Evolutionary conservation across 139 green algal species (phyloP).

Genomic region (Volvox reticuliferus): DNA sequence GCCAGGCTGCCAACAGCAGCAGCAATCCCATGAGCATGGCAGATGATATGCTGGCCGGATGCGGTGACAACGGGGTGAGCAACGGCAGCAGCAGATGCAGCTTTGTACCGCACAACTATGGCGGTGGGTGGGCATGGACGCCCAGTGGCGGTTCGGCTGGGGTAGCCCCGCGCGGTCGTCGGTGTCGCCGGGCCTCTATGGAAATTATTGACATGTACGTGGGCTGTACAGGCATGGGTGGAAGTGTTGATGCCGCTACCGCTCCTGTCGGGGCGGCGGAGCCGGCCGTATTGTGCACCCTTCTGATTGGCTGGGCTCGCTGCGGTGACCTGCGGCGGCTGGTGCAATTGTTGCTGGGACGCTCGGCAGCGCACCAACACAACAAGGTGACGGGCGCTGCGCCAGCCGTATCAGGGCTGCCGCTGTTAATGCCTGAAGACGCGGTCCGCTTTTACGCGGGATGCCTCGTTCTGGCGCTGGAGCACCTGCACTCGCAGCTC

Average conservation of each 20-base stretch:
- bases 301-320: constrained; percentile 41
- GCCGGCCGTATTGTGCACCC: background rate
- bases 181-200: background rate
- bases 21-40: background rate
- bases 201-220: constrained; percentile 41
- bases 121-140: background rate
- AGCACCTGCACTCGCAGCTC: constrained; percentile 39
- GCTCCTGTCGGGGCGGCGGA: background rate
- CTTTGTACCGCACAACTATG: background rate
- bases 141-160: background rate
- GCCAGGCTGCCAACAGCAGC: background rate
- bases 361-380: background rate
- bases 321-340: constrained; percentile 45
- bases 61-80: background rate
- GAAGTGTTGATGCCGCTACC: background rate
- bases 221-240: background rate
- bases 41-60: background rate
- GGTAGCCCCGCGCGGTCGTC: background rate
- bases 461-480: constrained; percentile 43
- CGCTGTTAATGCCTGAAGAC: constrained; percentile 22
- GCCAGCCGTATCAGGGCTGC: background rate
- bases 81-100: background rate
- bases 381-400: background rate
- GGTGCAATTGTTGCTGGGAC: constrained; percentile 20
- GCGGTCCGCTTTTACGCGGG: constrained; percentile 36